Base-by-base conservation (phyloP, 352 stramenopile species). In the Phytophthora idaei region DNA sequence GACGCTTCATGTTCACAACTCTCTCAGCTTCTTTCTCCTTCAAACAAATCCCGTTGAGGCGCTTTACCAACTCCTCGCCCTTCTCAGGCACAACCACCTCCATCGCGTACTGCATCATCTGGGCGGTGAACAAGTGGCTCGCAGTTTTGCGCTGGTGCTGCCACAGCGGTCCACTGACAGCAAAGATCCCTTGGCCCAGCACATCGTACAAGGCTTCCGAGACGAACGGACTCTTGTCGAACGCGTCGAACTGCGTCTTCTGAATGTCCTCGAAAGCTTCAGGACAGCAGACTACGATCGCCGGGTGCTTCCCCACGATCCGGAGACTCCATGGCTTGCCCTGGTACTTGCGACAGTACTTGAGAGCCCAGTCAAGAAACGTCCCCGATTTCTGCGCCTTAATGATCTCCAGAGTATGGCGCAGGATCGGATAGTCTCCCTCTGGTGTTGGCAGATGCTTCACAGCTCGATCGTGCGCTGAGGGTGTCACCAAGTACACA, bases 51-150 rank as follows among this genome's bases (percentile, higher is more conserved):
- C 32, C 56, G 7, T 67, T 29, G 5, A 93, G 74, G 3, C 71
- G 71, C 27, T 64, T 67, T 4, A 77, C 66, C 12, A 91, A 27
- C n/a, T 75, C 50, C 9, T 64, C 61, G 31, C 73, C 71, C 12
- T 83, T 76, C 2, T 87, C 69, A 6, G 68, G 55, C 6, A 90
- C 76, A 6, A 80, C 72, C 8, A 68, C 57, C n/a, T 87, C 67
- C 82, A 93, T 90, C 4, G 67, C 74, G 21, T 87, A 77, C 36
- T 74, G 71, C 64, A 93, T 75, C 76, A 81, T 87, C 29, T 78
- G 66, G 27, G 76, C 67, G 1, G 82, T 92, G 45, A 97, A 97
- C 47, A 98, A 91, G 54, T 97, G 92, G 59, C 90, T 97, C 59
- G 90, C 90, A 15, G 73, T 92, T 67, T 96, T 96, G 61, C 89